A percentile compares a stretch with the other conserved stretches of the same genome.
These are phyloP conservation scores for Starmerella bombi DNA, from an alignment of 805 yeast genomes.

Conservation along the genomic window DNA sequence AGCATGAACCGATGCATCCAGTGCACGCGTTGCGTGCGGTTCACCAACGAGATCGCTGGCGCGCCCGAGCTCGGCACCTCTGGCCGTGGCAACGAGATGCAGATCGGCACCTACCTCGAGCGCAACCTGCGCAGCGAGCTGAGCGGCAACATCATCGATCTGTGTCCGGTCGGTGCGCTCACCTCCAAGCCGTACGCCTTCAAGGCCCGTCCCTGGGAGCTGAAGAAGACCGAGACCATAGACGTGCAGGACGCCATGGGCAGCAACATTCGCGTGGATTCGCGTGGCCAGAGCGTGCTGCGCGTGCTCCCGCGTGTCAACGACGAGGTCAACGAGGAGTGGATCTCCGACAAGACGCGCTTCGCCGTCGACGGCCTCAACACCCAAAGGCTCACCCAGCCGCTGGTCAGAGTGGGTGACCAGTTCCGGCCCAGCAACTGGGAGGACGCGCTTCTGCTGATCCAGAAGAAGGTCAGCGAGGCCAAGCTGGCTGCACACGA, in stretches of 20 bases:
- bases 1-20: constrained; percentile 88
- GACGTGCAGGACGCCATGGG: constrained; percentile 79
- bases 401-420: constrained; percentile 58
- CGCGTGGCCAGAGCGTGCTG: constrained; percentile 78
- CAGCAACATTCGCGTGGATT: constrained; percentile 69
- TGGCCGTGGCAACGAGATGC: constrained; percentile 87
- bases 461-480: constrained; percentile 47
- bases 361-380: constrained; percentile 76
- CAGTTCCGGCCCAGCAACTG: constrained; percentile 63
- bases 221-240: constrained; percentile 74
- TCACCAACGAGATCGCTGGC: constrained; percentile 82
- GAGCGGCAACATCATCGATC: constrained; percentile 75
- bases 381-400: constrained; percentile 74
- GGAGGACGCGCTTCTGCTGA: constrained; percentile 69
- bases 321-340: constrained; percentile 79
- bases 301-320: constrained; percentile 74
- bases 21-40: constrained; percentile 82
- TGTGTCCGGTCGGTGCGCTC: constrained; percentile 86
- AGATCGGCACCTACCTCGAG: constrained; percentile 79
- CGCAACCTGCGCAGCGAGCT: constrained; percentile 72
- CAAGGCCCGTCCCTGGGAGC: constrained; percentile 87
- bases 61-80: constrained; percentile 82
- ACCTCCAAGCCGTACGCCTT: constrained; percentile 87
- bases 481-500: constrained; percentile 53
- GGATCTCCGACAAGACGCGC: constrained; percentile 81